phyloP scores from a whole-genome alignment of 2,329 filamentous ascomycete genomes.

The Sordariomycetes sp. region DNA sequence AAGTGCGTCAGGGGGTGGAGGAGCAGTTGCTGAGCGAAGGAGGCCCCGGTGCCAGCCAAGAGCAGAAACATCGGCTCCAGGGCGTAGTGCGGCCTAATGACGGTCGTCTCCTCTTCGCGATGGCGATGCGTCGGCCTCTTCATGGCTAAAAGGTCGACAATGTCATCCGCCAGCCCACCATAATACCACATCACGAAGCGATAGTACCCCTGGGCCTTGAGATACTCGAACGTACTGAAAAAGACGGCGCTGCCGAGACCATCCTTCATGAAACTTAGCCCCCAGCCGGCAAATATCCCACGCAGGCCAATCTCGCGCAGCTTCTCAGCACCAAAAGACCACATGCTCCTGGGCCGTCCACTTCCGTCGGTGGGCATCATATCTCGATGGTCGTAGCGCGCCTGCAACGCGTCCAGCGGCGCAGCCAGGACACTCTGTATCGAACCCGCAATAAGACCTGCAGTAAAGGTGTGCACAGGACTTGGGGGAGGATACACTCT shows the following conservation, averaged over 20 bases:
- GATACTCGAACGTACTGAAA: slow-evolving; percentile 67
- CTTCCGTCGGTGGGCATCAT: slow-evolving; percentile 30
- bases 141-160: slow-evolving; percentile 37
- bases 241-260: slow-evolving; percentile 61
- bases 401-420: slow-evolving; percentile 67
- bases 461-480: slow-evolving; percentile 54
- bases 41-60: slow-evolving; percentile 59
- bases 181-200: slow-evolving; percentile 64
- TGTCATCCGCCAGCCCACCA: slow-evolving; percentile 43
- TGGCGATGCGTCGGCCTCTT: slow-evolving; percentile 27
- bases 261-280: slow-evolving; percentile 60
- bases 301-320: slow-evolving; percentile 62
- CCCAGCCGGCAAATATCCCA: slow-evolving; percentile 68
- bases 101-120: slow-evolving; percentile 21
- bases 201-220: slow-evolving; percentile 67
- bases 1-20: slow-evolving; percentile 65
- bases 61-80: slow-evolving; percentile 66
- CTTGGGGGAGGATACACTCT: slow-evolving; percentile 63
- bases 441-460: slow-evolving; percentile 59
- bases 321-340: slow-evolving; percentile 56
- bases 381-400: slow-evolving; percentile 55
- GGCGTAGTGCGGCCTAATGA: slow-evolving; percentile 66
- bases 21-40: slow-evolving; percentile 57
- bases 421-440: slow-evolving; percentile 66
- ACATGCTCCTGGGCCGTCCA: slow-evolving; percentile 53